Evolutionary conservation across 768 basidiomycete genomes (phyloP), one percentile per base, ranked within the genome.

Genomic region (Kwoniella sp.): DNA sequence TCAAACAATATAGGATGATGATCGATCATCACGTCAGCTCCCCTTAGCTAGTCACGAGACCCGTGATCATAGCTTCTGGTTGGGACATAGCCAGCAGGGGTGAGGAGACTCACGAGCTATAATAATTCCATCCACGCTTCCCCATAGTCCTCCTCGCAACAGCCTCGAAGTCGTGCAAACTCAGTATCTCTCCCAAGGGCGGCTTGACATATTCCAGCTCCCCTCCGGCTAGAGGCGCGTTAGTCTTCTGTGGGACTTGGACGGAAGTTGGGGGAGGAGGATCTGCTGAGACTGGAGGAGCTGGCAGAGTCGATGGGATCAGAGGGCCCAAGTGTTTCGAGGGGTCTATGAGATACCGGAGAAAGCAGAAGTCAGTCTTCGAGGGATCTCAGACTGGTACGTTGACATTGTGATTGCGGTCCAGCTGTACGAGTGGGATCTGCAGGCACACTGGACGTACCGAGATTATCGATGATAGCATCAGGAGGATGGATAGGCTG

Each of bases 401-500:
- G 23, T 26, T 12, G 28, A 53, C 8, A 23, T 34, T 3, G 17
- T 30, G n/a, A n/a, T n/a, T n/a, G n/a, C n/a, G n/a, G n/a, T n/a
- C n/a, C n/a, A n/a, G n/a, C n/a, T n/a, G n/a, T n/a, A n/a, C n/a
- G n/a, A n/a, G n/a, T n/a, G n/a, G n/a, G n/a, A n/a, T n/a, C n/a
- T n/a, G n/a, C n/a, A n/a, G n/a, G n/a, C n/a, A n/a, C n/a, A n/a
- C n/a, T n/a, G 2, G 20, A 61, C 70, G 9, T 12, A 75, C 70
- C 73, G 26, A 78, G 75, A 38, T 78, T 79, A 29, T 79, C 76
- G 51, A 88, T 85, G 54, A 95, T 85, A 22, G 90, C 87, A 69
- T 90, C 89, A 26, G 89, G 86, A 2, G 93, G 88, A 80, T 97
- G 94, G 48, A 96, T 91, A 4, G 90, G 89, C 66, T 89, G 85